These are phyloP conservation scores for Didymosphaeria variabile DNA, from an alignment of 2,329 filamentous ascomycete genomes.

Conservation along the genomic window DNA sequence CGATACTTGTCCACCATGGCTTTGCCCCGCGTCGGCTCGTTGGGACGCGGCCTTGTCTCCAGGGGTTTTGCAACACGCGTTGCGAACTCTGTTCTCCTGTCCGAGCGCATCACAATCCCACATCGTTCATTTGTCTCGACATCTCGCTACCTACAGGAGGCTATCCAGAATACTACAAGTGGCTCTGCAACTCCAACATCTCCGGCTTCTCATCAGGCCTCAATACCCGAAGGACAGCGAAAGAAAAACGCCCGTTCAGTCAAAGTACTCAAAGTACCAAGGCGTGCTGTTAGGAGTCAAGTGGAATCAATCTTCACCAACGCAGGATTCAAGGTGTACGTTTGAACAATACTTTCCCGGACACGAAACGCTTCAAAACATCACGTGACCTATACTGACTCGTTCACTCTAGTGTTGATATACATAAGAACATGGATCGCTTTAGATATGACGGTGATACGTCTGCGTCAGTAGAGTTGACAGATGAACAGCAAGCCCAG, in stretches of 20 bases:
- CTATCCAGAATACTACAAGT: slow-evolving; percentile 1
- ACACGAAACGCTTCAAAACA: not conserved
- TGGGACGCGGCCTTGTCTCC: slow-evolving; percentile 22
- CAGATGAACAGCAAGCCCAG: slow-evolving; percentile 27
- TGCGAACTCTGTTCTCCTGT: slow-evolving; percentile 21
- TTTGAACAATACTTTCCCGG: not conserved
- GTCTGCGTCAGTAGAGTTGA: slow-evolving; percentile 28
- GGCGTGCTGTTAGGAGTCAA: slow-evolving; percentile 17
- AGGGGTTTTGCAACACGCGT: slow-evolving; percentile 24
- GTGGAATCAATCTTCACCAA: slow-evolving; percentile 25
- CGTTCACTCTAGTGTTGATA: slow-evolving; percentile 24
- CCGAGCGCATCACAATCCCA: slow-evolving; percentile 19
- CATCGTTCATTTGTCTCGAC: slow-evolving; percentile 26
- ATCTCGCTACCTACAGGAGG: slow-evolving; percentile 14
- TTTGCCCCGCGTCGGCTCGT: slow-evolving; percentile 21
- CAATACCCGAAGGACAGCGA: slow-evolving; percentile 4
- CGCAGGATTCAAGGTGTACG: slow-evolving; percentile 33
- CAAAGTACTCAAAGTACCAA: slow-evolving; percentile 22
- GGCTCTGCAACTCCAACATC: not conserved
- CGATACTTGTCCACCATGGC: slow-evolving; percentile 22
- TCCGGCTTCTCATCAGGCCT: not conserved
- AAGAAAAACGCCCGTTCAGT: slow-evolving; percentile 21
- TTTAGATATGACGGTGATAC: slow-evolving; percentile 28
- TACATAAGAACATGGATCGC: slow-evolving; percentile 30
- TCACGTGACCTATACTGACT: slow-evolving; percentile 15